A percentile compares a stretch with the other conserved stretches of the same genome.
Evolutionary conservation across 345 rosid species (phyloP).

Genomic region (Arabidopsis arenosa): DNA sequence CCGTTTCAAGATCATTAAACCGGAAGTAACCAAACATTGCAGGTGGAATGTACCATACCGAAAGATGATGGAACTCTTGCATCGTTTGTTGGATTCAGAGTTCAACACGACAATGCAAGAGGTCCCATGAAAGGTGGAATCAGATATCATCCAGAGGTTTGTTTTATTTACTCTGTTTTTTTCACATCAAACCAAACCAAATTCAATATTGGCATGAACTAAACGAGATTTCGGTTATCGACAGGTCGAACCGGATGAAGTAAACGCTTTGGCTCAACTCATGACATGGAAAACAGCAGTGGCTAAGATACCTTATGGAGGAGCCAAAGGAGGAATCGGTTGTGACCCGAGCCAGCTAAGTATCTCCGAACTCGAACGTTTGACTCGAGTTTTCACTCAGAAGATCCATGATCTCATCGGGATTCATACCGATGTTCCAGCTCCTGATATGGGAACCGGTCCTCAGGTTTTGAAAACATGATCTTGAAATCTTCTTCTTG

Average conservation of each 20-base stretch:
- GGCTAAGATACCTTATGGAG: conserved; percentile 95
- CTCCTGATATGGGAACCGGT: conserved; percentile 98
- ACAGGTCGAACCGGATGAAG: conserved; percentile 97
- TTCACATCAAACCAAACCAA: not conserved
- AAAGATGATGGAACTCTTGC: conserved; percentile 91
- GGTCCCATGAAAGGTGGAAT: conserved; percentile 99
- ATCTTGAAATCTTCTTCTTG: not conserved
- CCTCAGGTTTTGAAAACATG: conserved; percentile 66
- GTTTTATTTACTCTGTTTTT: not conserved
- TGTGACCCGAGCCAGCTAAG: conserved; percentile 74
- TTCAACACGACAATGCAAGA: conserved; percentile 97
- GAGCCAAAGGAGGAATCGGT: conserved; percentile 98
- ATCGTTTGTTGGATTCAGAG: conserved; percentile 88
- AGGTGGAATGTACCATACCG: conserved; percentile 97
- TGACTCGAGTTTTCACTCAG: conserved; percentile 93
- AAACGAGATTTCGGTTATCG: not conserved
- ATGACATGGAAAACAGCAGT: conserved; percentile 99
- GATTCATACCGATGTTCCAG: conserved; percentile 91
- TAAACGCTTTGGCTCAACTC: conserved; percentile 91
- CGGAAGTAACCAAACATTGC: conserved; percentile 33
- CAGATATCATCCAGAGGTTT: conserved; percentile 96
- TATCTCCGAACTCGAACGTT: conserved; percentile 78
- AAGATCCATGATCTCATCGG: conserved; percentile 95
- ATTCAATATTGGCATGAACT: not conserved
- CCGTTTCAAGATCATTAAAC: not conserved